Conservation (phyloP, 257 asterid species). For the Solanum pinnatisectum region DNA sequence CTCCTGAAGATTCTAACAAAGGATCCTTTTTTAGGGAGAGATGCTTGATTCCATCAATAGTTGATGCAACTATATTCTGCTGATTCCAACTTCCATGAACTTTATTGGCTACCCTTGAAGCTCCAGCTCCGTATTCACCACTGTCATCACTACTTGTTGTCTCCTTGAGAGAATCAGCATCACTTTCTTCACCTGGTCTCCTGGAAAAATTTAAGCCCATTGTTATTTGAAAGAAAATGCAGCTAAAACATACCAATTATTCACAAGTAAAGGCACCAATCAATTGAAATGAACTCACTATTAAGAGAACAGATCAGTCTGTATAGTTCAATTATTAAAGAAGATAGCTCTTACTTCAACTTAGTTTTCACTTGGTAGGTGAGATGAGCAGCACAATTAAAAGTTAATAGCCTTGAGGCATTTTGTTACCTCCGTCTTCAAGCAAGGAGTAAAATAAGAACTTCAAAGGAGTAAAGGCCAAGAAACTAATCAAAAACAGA, state of each 20-base stretch:
- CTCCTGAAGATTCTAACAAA: constrained; percentile 26
- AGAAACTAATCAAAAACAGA: background rate
- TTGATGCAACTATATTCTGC: constrained; percentile 11
- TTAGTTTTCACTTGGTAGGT: background rate
- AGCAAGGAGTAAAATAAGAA: background rate
- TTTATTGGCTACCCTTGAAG: constrained; percentile 18
- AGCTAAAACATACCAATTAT: background rate
- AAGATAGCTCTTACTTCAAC: background rate
- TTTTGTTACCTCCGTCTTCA: background rate
- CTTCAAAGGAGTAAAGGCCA: background rate
- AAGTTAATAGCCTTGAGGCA: background rate
- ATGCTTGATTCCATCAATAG: constrained; percentile 24
- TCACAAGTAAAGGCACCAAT: background rate
- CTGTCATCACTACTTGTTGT: constrained; percentile 66
- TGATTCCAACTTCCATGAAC: constrained; percentile 30
- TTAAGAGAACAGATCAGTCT: background rate
- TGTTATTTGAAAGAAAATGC: background rate
- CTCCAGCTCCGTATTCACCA: constrained; percentile 45
- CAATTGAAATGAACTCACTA: background rate
- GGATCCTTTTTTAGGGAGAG: constrained; percentile 24
- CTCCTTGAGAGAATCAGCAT: constrained; percentile 67
- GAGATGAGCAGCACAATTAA: background rate
- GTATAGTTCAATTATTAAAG: background rate
- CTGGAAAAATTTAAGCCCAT: constrained; percentile 21
- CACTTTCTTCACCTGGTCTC: constrained; percentile 82